Conservation (phyloP, 805 yeast genomes). For the Diddensiella santjacobensis region DNA sequence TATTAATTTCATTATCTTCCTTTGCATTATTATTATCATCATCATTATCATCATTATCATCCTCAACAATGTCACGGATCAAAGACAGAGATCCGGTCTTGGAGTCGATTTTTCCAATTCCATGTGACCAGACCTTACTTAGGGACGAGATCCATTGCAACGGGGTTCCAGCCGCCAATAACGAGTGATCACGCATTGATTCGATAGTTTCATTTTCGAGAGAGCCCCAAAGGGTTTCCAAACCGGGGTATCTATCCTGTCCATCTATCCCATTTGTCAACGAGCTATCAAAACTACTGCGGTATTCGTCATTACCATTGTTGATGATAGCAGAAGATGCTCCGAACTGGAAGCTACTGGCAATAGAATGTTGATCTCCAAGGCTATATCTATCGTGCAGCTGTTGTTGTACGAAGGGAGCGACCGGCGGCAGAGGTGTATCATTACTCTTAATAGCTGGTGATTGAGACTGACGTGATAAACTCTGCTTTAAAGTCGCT, state of each 20-base stretch:
- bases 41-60: neutral
- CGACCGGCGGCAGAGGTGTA: neutral
- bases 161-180: conserved; percentile 12
- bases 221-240: conserved; percentile 7
- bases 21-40: neutral
- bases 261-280: neutral
- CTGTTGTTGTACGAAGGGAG: neutral
- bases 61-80: conserved; percentile 2
- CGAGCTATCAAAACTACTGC: neutral
- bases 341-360: neutral
- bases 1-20: neutral
- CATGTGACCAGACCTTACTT: conserved; percentile 8
- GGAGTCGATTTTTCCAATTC: conserved; percentile 13
- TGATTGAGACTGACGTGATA: neutral
- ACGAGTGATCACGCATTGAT: conserved; percentile 15
- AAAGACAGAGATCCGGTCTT: conserved; percentile 11
- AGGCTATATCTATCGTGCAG: neutral
- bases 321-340: neutral
- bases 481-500: conserved; percentile 10
- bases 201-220: conserved; percentile 10
- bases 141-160: conserved; percentile 22
- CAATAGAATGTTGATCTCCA: neutral
- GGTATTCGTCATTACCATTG: neutral
- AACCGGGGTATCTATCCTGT: conserved; percentile 1
- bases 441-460: neutral